These are phyloP conservation scores for Skeletonema menzelii DNA, from an alignment of 108 stramenopile genomes.

Conservation along the genomic window DNA sequence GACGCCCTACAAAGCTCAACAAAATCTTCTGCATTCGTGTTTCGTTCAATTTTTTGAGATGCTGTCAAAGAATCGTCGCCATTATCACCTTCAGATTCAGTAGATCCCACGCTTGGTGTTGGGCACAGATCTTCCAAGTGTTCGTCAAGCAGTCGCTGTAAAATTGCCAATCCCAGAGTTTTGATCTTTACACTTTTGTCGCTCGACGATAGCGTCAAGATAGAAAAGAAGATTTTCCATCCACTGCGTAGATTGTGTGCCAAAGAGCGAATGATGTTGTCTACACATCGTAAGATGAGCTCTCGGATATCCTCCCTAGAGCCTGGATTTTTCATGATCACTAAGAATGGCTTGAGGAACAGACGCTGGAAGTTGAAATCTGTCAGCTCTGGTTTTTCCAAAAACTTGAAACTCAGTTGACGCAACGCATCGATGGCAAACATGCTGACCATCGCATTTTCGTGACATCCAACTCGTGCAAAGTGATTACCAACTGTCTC, in stretches of 20 bases:
- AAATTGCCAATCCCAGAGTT: slow-evolving; percentile 66
- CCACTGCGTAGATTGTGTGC: slow-evolving; percentile 85
- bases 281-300: slow-evolving; percentile 80
- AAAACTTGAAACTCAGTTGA: slow-evolving; percentile 98
- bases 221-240: slow-evolving; percentile 90
- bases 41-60: slow-evolving; percentile 55
- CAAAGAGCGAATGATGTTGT: slow-evolving; percentile 81
- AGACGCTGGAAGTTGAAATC: slow-evolving; percentile 98
- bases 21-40: slow-evolving; percentile 86
- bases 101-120: slow-evolving; percentile 22
- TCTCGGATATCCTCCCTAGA: slow-evolving; percentile 79
- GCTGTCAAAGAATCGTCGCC: slow-evolving; percentile 35
- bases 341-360: slow-evolving; percentile 92
- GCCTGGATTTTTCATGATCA: slow-evolving; percentile 71
- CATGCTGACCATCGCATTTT: slow-evolving; percentile 92
- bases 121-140: slow-evolving; percentile 71
- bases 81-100: slow-evolving; percentile 15
- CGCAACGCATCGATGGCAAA: slow-evolving; percentile 97
- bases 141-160: slow-evolving; percentile 84
- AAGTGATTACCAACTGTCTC: slow-evolving; percentile 91
- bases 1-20: slow-evolving; percentile 77
- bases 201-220: slow-evolving; percentile 62
- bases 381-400: slow-evolving; percentile 95
- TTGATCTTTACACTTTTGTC: slow-evolving; percentile 72
- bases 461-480: slow-evolving; percentile 89